Base-by-base conservation (phyloP, 805 yeast species). In the Saccharomycopsis sp. region DNA sequence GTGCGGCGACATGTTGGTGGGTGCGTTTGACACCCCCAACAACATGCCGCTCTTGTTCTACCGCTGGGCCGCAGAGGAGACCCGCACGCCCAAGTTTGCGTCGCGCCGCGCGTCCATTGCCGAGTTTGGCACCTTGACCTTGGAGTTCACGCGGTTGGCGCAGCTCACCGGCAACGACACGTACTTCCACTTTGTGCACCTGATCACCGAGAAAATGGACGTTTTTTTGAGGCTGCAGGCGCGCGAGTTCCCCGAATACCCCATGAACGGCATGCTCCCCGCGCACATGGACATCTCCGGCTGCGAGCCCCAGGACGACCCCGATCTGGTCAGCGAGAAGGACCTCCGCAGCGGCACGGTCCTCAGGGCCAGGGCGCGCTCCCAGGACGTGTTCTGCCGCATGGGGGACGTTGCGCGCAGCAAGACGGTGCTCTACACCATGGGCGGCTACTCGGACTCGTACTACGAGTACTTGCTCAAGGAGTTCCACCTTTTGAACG, bases 21-120 rank as follows among this genome's bases (percentile, higher is more conserved):
- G 80, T 21, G 77, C 84, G 0, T 82, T 80, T 63, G 86, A 82
- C 61, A 81, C 86, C 0, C 84, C 84, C 15, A 80, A 81, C 62
- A 70, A 78, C 50, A 71, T 82, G 70, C 87, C 87, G 2, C 57
- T 78, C 8, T 63, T 79, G 20, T 73, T 70, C 56, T 80, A 72
- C 62, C 68, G 71, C 14, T 79, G 83, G 78, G 66, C 68, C 24
- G 68, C 73, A 2, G 65, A 65, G 18, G 64, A 68, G 3, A 65
- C 65, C 9, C 75, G 73, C 56, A 57, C 46, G 21, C 62, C 64
- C 24, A 68, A 75, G 61, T 71, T 73, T 57, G 74, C 80, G 0
- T 68, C 75, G 15, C 68, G 62, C 56, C 61, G 64, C 23, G 67
- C 73, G 1, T 65, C 73, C 3, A 62, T 77, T 3, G 79, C 84